Evolutionary conservation across 768 basidiomycete species (phyloP), one percentile per base, ranked within the genome.

Genomic region (Auricularia cornea): DNA sequence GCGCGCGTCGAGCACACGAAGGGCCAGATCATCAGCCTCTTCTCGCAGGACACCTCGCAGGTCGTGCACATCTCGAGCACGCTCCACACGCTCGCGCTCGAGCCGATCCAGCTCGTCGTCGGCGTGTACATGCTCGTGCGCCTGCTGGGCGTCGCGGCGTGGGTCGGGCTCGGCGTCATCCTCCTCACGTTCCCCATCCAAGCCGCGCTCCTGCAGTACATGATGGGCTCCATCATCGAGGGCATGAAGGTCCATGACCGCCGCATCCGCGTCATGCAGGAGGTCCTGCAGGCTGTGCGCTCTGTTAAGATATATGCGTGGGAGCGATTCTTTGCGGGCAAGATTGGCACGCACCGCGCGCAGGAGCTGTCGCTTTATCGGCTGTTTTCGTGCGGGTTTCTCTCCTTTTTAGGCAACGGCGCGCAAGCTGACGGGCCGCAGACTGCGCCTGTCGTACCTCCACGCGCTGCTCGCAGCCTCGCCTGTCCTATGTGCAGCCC

Each of bases 301-400:
- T 76, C 86, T 4, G 78, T 89, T 68, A 89, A 89, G 71, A 73
- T 80, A 28, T 87, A 84, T 68, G 83, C 82, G 0, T 87, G 84
- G 81, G 85, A 86, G 68, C 62, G 64, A 14, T 83, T 83, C 64
- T 85, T 83, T 66, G 70, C 72, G 35, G 2, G 68, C 75, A 30
- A 76, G 78, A 61, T 79, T 83, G 28, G 74, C 74, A 31, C 69
- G 68, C 1, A 68, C 81, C 71, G 83, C 28, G 68, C 59, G 54
- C 44, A 59, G 20, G 69, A 70, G 60, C 35, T 70, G n/a, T 40
- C 26, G 16, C 61, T 40, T 28, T 62, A 71, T 29, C 65, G 72
- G 4, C 66, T 59, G 6, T 65, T 70, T 8, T 71, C 73, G 74
- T 76, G 48, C 35, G 74, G 71, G 11, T 3, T 26, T 31, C 3